A percentile compares a stretch with the other conserved stretches of the same genome.
These are phyloP conservation scores for Aspergillus aculeatus DNA, from an alignment of 2,329 filamentous ascomycete species.

Conservation along the genomic window DNA sequence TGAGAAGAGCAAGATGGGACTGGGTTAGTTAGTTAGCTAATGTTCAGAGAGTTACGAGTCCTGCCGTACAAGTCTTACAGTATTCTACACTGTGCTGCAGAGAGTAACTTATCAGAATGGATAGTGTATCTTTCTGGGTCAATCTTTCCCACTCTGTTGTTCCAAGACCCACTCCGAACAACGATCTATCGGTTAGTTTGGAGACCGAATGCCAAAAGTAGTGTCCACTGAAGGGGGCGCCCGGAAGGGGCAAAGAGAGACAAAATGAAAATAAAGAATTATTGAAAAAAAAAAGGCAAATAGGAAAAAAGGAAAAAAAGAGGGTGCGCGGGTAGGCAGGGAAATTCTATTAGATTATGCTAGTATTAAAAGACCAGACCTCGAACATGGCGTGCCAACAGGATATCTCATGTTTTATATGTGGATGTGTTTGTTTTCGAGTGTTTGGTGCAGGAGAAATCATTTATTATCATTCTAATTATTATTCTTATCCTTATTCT, in stretches of 20 bases:
- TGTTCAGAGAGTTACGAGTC: too few relatives aligned
- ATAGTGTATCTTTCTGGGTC: too few relatives aligned
- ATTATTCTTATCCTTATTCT: too few relatives aligned
- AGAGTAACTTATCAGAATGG: too few relatives aligned
- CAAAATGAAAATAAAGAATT: slow-evolving; percentile 11
- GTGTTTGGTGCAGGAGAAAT: background rate
- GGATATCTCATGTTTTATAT: background rate
- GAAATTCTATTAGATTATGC: background rate
- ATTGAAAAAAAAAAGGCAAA: slow-evolving; percentile 3
- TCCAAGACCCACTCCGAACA: slow-evolving; percentile 13
- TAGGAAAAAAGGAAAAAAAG: slow-evolving; percentile 19
- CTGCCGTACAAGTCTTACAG: too few relatives aligned
- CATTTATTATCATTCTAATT: background rate
- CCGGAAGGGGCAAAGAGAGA: slow-evolving; percentile 7
- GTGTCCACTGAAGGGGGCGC: slow-evolving; percentile 8
- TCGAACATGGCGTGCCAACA: background rate
- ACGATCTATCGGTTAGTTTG: slow-evolving; percentile 16
- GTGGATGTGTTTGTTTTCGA: background rate
- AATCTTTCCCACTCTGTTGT: background rate
- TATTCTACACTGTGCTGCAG: too few relatives aligned
- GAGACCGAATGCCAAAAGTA: background rate
- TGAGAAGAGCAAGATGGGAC: too few relatives aligned
- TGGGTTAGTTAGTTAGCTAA: too few relatives aligned
- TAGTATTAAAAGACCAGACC: background rate
- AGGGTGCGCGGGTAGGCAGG: background rate